Evolutionary conservation across 2,329 filamentous ascomycete species (phyloP).

Genomic region (Chrysoporthe cubensis): DNA sequence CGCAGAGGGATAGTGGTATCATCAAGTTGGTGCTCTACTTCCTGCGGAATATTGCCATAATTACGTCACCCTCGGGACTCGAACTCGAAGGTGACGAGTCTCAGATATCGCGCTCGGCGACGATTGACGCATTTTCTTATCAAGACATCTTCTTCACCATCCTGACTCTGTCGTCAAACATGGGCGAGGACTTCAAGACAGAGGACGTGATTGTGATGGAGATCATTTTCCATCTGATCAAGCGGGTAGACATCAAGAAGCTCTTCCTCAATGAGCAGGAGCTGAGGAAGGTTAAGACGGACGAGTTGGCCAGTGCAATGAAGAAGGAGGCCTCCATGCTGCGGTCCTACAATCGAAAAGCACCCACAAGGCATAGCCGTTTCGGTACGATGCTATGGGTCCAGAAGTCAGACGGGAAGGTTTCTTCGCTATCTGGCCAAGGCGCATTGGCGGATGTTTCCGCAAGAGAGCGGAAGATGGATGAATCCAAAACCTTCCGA

Average conservation of each 20-base stretch:
- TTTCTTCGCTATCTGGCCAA: slow-evolving; percentile 87
- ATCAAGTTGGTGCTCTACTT: slow-evolving; percentile 91
- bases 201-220: slow-evolving; percentile 92
- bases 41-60: slow-evolving; percentile 85
- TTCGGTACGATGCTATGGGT: slow-evolving; percentile 99
- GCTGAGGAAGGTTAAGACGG: slow-evolving; percentile 67
- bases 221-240: slow-evolving; percentile 88
- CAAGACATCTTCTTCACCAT: slow-evolving; percentile 90
- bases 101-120: slow-evolving; percentile 83
- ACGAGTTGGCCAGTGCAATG: slow-evolving; percentile 76
- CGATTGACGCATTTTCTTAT: slow-evolving; percentile 85
- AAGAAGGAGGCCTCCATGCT: slow-evolving; percentile 85
- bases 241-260: slow-evolving; percentile 82
- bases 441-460: slow-evolving; percentile 76
- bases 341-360: slow-evolving; percentile 74
- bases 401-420: slow-evolving; percentile 80
- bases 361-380: slow-evolving; percentile 85
- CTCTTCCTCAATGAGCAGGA: slow-evolving; percentile 84
- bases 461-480: slow-evolving; percentile 82
- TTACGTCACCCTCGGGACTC: slow-evolving; percentile 72
- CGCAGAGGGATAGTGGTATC: slow-evolving; percentile 82
- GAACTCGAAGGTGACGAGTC: slow-evolving; percentile 86
- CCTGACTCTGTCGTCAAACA: slow-evolving; percentile 86
- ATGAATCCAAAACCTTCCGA: slow-evolving; percentile 86
- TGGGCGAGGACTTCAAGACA: slow-evolving; percentile 88